phyloP scores from a whole-genome alignment of 768 basidiomycete species.

The Podaxis sp. region DNA sequence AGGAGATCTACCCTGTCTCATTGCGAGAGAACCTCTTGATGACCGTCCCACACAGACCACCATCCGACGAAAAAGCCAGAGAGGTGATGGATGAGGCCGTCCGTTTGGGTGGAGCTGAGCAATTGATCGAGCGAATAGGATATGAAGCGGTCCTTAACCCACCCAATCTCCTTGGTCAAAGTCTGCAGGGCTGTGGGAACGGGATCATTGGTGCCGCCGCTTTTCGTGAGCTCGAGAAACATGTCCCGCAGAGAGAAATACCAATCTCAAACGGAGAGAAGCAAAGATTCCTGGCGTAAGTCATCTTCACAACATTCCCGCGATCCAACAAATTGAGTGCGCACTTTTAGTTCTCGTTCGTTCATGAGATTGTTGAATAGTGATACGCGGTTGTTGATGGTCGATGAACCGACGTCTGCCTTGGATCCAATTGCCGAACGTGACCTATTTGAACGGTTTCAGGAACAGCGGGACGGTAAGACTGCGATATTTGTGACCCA shows the following conservation, averaged over 20 bases:
- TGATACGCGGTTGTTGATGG: constrained; percentile 41
- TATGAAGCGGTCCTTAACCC: constrained; percentile 36
- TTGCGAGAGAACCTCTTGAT: constrained; percentile 33
- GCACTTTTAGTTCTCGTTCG: constrained; percentile 35
- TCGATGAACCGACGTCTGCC: constrained; percentile 53
- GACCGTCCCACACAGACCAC: constrained; percentile 19
- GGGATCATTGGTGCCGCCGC: too few species aligned
- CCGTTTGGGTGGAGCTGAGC: constrained; percentile 32
- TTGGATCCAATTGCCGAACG: constrained; percentile 51
- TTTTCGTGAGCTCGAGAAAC: too few species aligned
- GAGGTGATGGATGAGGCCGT: constrained; percentile 24
- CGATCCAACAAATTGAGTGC: too few species aligned
- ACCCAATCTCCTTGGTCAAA: constrained; percentile 27
- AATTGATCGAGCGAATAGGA: constrained; percentile 33
- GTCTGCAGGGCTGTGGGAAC: constrained; percentile 10
- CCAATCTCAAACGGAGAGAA: too few species aligned
- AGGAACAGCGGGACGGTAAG: constrained; percentile 20
- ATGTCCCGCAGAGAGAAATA: too few species aligned
- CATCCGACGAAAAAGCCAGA: constrained; percentile 3
- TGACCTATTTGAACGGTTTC: constrained; percentile 39
- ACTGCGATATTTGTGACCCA: too few species aligned
- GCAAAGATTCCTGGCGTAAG: too few species aligned
- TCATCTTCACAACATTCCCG: too few species aligned
- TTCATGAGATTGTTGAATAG: constrained; percentile 34
- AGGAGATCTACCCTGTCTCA: constrained; percentile 27